Base-by-base conservation (phyloP, 768 basidiomycete genomes). In the Auriscalpium orientale region DNA sequence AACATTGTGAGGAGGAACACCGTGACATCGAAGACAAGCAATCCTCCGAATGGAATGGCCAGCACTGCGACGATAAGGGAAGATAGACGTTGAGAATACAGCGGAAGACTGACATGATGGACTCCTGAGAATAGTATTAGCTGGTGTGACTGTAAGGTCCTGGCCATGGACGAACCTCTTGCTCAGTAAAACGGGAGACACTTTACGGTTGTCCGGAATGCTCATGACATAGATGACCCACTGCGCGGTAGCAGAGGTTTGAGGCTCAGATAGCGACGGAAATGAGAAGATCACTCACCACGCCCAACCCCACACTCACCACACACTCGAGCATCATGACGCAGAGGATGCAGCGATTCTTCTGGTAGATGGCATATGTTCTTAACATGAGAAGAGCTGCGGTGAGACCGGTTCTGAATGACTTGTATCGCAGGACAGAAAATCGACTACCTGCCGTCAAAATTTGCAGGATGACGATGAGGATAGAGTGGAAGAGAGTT, bases 1-100 rank as follows among this genome's bases (percentile, higher is more conserved):
- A 20, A 51, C 21, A 62, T 21, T 5, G 60, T 62, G 4, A 65
- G 60, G n/a, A 44, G 22, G 50, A 64, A 64, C 21, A 65, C 57
- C 3, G 58, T 56, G 20, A 53, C 45, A 46, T 65, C 64, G 21
- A 64, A 56, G 20, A 60, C 55, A 11, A 65, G 46, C 21, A 64
- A 43, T n/a, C 46, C 44, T 8, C 47, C 55, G 51, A 56, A 65
- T 12, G 55, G 62, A n/a, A 52, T 13, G 1, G 53, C 56, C 37
- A 62, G 37, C 34, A 59, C 67, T 68, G 37, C 37, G 50, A 2
- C 3, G 11, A 35, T 11, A 49, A 49, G n/a, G n/a, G 5, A 22
- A 48, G 8, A 49, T 10, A 28, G 40, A 20, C n/a, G 5, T 9
- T n/a, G 9, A 37, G 34, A 53, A 49, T 46, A 49, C 46, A 12